These are phyloP conservation scores for Cercophora samala DNA, from an alignment of 495 filamentous ascomycete species.

Conservation along the genomic window DNA sequence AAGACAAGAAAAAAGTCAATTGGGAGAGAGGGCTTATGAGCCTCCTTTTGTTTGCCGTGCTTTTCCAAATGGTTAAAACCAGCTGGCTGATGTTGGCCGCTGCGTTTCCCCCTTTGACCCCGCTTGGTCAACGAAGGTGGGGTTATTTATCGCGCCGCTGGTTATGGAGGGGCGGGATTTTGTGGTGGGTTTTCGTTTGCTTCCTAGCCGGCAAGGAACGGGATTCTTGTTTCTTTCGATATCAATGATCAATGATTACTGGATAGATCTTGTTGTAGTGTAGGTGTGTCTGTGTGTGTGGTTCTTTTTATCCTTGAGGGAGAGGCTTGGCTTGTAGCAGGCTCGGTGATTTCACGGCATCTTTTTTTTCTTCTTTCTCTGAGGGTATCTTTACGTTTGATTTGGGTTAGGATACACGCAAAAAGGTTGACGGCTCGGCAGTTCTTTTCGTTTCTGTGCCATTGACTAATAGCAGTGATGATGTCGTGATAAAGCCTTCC, in stretches of 20 bases:
- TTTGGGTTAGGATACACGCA: background rate
- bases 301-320: background rate
- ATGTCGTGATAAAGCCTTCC: background rate
- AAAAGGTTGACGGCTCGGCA: constrained; percentile 15
- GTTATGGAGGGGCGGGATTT: background rate
- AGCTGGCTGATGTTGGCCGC: background rate
- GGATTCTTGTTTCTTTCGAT: background rate
- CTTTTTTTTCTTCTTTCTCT: background rate
- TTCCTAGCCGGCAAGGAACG: constrained; percentile 13
- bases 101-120: background rate
- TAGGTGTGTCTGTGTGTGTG: too few species aligned
- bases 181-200: constrained; percentile 16
- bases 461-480: constrained; percentile 3
- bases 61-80: background rate
- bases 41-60: constrained; percentile 10
- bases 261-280: background rate
- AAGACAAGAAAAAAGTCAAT: background rate
- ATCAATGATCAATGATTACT: background rate
- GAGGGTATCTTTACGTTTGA: background rate
- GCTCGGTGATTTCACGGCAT: constrained; percentile 38
- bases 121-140: constrained; percentile 1
- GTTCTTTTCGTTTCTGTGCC: constrained; percentile 8
- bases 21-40: background rate
- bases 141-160: background rate
- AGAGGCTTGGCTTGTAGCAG: background rate